These are phyloP conservation scores for Ceratobasidium papillatum DNA, from an alignment of 1,284 basidiomycete species.

Conservation along the genomic window DNA sequence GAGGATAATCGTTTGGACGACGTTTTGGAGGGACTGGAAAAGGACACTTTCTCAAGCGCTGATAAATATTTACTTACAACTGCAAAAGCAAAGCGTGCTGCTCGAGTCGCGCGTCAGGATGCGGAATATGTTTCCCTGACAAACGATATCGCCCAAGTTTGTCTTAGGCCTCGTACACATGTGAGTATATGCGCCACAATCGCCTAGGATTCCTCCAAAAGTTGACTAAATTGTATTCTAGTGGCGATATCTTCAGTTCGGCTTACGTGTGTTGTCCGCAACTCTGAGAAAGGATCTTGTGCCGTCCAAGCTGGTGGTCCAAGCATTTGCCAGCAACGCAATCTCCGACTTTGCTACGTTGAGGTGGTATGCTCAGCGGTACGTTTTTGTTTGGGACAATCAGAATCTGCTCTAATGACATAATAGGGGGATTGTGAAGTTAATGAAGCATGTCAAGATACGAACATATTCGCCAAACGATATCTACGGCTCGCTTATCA, in stretches of 20 bases:
- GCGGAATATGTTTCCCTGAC: conserved; percentile 63
- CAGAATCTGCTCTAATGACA: neutral
- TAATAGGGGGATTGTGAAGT: conserved; percentile 73
- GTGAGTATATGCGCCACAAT: conserved; percentile 12
- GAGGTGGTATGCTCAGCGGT: conserved; percentile 75
- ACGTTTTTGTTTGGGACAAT: conserved; percentile 49
- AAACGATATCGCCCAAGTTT: conserved; percentile 35
- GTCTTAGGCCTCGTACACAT: conserved; percentile 40
- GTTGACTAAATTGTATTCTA: conserved; percentile 52
- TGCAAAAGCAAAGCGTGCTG: conserved; percentile 56
- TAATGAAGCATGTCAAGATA: conserved; percentile 83
- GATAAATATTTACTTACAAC: conserved; percentile 58
- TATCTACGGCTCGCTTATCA: conserved; percentile 50
- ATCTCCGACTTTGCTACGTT: conserved; percentile 85
- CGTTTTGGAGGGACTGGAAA: conserved; percentile 59
- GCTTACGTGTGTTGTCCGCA: conserved; percentile 74
- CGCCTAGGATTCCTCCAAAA: neutral
- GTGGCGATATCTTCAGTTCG: conserved; percentile 91
- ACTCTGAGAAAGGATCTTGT: conserved; percentile 81
- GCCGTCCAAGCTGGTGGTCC: conserved; percentile 68
- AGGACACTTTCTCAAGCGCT: conserved; percentile 59
- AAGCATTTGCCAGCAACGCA: conserved; percentile 74
- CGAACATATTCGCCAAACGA: conserved; percentile 62
- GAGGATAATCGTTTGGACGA: conserved; percentile 53
- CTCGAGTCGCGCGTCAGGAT: conserved; percentile 58